Conservation (phyloP, 2,329 filamentous ascomycete genomes). For the Byssothecium circinans region DNA sequence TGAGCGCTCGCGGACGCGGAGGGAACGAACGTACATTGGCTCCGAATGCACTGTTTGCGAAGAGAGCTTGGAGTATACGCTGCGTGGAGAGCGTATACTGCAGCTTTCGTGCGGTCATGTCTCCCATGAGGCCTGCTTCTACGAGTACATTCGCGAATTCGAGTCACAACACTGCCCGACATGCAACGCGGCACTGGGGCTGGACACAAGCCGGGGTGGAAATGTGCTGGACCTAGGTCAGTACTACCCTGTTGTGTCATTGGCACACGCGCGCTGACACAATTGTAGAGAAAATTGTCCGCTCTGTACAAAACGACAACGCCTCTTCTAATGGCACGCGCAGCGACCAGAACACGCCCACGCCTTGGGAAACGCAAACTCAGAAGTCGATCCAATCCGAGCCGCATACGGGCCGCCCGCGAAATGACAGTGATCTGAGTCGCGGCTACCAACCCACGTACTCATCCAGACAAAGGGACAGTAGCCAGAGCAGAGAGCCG, state of each 20-base stretch:
- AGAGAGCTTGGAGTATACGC: slow-evolving; percentile 91
- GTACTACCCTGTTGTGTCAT: slow-evolving; percentile 22
- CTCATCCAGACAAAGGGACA: slow-evolving; percentile 36
- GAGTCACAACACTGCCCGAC: slow-evolving; percentile 93
- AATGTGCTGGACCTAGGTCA: slow-evolving; percentile 90
- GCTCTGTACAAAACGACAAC: slow-evolving; percentile 72
- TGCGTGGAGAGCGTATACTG: slow-evolving; percentile 89
- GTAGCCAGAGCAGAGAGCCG: slow-evolving; percentile 44
- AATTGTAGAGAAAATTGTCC: slow-evolving; percentile 83
- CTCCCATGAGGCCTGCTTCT: slow-evolving; percentile 96
- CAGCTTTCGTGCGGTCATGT: slow-evolving; percentile 98
- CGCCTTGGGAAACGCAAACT: slow-evolving; percentile 65
- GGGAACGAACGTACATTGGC: slow-evolving; percentile 93
- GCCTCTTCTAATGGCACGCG: slow-evolving; percentile 28
- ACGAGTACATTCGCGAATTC: slow-evolving; percentile 94
- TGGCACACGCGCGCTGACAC: slow-evolving; percentile 13
- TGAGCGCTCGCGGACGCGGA: slow-evolving; percentile 75
- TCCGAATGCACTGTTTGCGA: slow-evolving; percentile 95
- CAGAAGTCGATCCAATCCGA: slow-evolving; percentile 37
- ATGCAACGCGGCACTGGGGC: slow-evolving; percentile 85
- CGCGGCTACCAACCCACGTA: slow-evolving; percentile 31
- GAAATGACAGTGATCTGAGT: slow-evolving; percentile 39
- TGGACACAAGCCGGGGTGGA: slow-evolving; percentile 90
- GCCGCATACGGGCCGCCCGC: slow-evolving; percentile 52
- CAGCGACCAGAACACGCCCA: slow-evolving; percentile 58